Conservation (phyloP, 768 basidiomycete species). For the Tylopilus felleus region DNA sequence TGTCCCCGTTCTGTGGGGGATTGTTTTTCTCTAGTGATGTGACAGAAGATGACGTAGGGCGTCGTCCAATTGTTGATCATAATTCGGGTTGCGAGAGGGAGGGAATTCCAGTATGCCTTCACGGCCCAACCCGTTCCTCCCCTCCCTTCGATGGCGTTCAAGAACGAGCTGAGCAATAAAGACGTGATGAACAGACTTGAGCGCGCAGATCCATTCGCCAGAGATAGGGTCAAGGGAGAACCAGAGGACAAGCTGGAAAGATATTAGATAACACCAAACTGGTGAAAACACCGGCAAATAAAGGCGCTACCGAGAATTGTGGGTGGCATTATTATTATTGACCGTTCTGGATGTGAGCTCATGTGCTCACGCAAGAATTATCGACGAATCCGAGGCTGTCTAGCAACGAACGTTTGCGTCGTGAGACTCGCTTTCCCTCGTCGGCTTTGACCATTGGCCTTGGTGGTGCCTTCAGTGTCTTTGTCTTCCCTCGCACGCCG, state of each 20-base stretch:
- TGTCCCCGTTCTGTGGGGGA: background rate
- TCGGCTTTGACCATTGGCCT: too few relatives aligned
- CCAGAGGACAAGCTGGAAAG: background rate
- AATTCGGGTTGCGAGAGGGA: constrained; percentile 34
- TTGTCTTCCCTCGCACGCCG: too few relatives aligned
- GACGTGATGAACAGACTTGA: background rate
- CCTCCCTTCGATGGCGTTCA: constrained; percentile 8
- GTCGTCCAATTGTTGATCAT: constrained; percentile 37
- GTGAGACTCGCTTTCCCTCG: too few relatives aligned
- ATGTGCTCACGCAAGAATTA: too few relatives aligned
- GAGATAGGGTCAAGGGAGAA: background rate
- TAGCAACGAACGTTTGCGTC: too few relatives aligned
- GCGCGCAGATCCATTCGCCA: background rate
- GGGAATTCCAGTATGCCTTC: constrained; percentile 12
- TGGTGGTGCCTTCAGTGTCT: too few relatives aligned
- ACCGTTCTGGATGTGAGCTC: too few relatives aligned
- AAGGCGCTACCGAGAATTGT: too few relatives aligned
- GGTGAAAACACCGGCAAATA: too few relatives aligned
- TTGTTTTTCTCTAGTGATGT: background rate
- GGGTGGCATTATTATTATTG: too few relatives aligned
- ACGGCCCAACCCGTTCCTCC: background rate
- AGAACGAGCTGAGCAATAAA: background rate
- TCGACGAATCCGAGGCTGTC: too few relatives aligned
- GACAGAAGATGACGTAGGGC: constrained; percentile 18
- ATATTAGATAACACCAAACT: background rate